Evolutionary conservation across 202 grass and related monocot genomes (phyloP), one percentile per base, ranked within the genome.

Genomic region (Saccharum hybrid): DNA sequence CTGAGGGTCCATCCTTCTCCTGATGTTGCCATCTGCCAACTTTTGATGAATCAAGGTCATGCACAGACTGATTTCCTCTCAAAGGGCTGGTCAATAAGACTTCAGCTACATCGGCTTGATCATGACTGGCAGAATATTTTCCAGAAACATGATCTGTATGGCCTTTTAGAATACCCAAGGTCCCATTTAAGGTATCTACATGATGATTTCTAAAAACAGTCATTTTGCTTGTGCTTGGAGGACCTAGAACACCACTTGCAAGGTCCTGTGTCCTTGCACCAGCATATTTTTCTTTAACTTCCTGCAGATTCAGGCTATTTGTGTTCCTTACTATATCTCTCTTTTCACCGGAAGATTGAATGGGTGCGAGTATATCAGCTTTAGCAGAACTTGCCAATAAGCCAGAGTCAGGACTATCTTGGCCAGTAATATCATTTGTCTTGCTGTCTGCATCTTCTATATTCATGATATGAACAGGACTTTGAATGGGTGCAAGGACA

Each of bases 251-350:
- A 68, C 48, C 59, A 19, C 30, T 22, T 78, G 59, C 37, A 74
- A 48, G 62, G 31, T 74, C 61, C 39, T 23, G 48, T 66, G 40
- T 43, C 39, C 22, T 84, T 64, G 18, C 65, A 6, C 43, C 48
- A 72, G 56, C 34, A 68, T 82, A 45, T 79, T 74, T 86, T 26
- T 18, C 30, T 83, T 89, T 41, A n/a, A 57, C 48, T 77, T 56
- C 28, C 46, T 39, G 45, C 31, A 72, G n/a, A 81, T 78, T 57
- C n/a, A 21, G n/a, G 36, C 6, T 82, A 41, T 49, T 68, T 10
- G 39, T 51, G 71, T 68, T 45, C 60, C 78, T 89, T 67, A 38
- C 60, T 67, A 51, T 75, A 31, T 57, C 61, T 86, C 16, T 78
- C 37, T 41, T 66, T 9, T 9, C 59, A 62, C 22, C 4, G 1